These are phyloP conservation scores for Scedosporium apiospermum DNA, from an alignment of 2,329 filamentous ascomycete species.

Conservation along the genomic window DNA sequence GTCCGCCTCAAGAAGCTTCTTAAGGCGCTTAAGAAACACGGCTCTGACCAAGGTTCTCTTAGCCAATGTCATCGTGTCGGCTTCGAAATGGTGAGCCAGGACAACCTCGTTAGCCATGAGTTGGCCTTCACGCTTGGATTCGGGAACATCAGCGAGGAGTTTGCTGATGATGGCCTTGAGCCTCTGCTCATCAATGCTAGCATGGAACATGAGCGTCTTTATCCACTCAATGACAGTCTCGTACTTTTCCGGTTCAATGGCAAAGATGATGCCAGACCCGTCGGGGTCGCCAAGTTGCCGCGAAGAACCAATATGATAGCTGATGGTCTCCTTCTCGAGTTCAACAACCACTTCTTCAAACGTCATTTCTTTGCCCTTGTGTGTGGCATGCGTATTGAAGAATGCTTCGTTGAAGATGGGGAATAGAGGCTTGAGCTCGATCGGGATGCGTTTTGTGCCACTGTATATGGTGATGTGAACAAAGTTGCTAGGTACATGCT, in stretches of 20 bases:
- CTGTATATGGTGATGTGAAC: slow-evolving; percentile 76
- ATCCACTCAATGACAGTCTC: slow-evolving; percentile 74
- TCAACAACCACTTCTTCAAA: slow-evolving; percentile 91
- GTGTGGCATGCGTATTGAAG: slow-evolving; percentile 81
- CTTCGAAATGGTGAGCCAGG: slow-evolving; percentile 71
- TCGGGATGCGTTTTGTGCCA: slow-evolving; percentile 66
- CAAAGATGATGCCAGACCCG: slow-evolving; percentile 70
- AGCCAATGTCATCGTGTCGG: slow-evolving; percentile 66
- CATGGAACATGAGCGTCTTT: slow-evolving; percentile 76
- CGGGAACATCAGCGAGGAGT: slow-evolving; percentile 82
- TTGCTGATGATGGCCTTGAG: slow-evolving; percentile 62
- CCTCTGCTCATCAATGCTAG: slow-evolving; percentile 68
- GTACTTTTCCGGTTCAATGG: slow-evolving; percentile 85
- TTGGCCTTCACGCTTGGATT: slow-evolving; percentile 78
- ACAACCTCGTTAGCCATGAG: slow-evolving; percentile 57
- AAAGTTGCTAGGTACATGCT: slow-evolving; percentile 89
- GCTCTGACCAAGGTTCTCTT: slow-evolving; percentile 78
- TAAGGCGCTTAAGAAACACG: slow-evolving; percentile 76
- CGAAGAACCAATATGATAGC: slow-evolving; percentile 64
- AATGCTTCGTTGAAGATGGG: slow-evolving; percentile 84
- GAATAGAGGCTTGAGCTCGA: slow-evolving; percentile 76
- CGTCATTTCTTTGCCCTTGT: slow-evolving; percentile 64
- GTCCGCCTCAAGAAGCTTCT: slow-evolving; percentile 68
- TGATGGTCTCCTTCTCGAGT: slow-evolving; percentile 83
- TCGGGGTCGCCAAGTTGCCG: slow-evolving; percentile 67